Conservation (phyloP, 2,329 filamentous ascomycete genomes). For the Cladosporium sp. region DNA sequence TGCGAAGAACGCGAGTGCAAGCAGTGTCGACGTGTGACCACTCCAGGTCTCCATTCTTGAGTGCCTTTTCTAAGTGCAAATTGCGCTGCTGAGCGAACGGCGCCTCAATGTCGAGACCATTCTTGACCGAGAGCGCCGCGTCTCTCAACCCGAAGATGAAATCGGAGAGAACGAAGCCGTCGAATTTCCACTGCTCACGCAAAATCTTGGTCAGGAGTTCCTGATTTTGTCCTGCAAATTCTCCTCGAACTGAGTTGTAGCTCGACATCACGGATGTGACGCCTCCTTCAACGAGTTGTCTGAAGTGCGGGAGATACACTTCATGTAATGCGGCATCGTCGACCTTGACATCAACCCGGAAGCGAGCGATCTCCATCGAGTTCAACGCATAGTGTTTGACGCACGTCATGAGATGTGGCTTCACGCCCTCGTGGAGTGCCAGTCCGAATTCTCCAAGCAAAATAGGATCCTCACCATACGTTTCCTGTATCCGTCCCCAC, state of each 20-base stretch:
- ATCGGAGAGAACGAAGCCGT: conserved; percentile 17
- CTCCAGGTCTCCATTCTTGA: conserved; percentile 2
- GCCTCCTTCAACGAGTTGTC: conserved; percentile 12
- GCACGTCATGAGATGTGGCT: conserved; percentile 27
- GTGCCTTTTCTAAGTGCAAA: neutral
- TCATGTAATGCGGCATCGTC: conserved; percentile 27
- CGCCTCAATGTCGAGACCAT: conserved; percentile 18
- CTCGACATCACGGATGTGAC: conserved; percentile 15
- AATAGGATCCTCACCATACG: conserved; percentile 24
- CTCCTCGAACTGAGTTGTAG: conserved; percentile 18
- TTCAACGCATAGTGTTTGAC: conserved; percentile 31
- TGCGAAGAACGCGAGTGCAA: conserved; percentile 11
- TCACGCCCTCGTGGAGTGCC: conserved; percentile 22
- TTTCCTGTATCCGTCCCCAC: conserved; percentile 25
- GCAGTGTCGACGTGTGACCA: conserved; percentile 6
- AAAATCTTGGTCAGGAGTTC: conserved; percentile 15
- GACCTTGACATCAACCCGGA: conserved; percentile 25
- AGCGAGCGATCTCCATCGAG: conserved; percentile 30
- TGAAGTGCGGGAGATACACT: conserved; percentile 23
- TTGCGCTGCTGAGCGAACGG: conserved; percentile 15
- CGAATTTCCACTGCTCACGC: conserved; percentile 17
- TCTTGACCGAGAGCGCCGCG: conserved; percentile 15
- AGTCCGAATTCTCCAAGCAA: conserved; percentile 24
- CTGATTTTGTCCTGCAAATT: conserved; percentile 16
- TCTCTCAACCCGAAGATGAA: conserved; percentile 17